Conservation (phyloP, 192 early-diverging fungal species). For the Obelidium mucronatum region DNA sequence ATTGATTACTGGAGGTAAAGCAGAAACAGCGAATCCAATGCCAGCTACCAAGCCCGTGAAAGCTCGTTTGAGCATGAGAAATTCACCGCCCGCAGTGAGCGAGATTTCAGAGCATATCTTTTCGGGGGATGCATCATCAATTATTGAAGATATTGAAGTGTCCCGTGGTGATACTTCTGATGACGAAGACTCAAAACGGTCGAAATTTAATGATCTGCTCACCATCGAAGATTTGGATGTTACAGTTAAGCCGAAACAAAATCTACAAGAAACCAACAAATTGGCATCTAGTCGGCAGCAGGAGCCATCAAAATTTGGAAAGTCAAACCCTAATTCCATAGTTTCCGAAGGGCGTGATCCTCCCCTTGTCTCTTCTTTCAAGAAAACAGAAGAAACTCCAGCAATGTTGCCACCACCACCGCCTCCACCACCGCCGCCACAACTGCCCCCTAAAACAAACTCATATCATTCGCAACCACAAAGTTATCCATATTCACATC, state of each 20-base stretch:
- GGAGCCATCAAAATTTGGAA: no score
- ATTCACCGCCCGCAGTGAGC: background rate
- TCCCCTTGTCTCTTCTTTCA: background rate
- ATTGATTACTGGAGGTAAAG: background rate
- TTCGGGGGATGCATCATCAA: background rate
- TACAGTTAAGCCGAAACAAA: background rate
- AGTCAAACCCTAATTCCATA: no score
- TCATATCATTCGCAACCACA: background rate
- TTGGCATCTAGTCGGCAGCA: no score
- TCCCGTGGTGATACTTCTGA: background rate
- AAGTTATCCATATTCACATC: background rate
- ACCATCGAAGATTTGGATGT: conserved; percentile 8
- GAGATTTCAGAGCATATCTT: background rate
- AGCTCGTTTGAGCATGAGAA: no score
- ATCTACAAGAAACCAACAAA: background rate
- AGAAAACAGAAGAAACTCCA: background rate
- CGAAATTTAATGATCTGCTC: conserved; percentile 18
- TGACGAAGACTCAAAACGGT: background rate
- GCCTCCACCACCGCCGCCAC: background rate
- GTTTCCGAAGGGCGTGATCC: no score
- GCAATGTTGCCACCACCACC: background rate
- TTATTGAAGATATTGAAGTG: background rate
- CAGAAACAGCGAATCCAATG: background rate
- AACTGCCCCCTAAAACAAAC: background rate
- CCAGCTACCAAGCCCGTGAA: background rate